phyloP scores from a whole-genome alignment of 2,329 filamentous ascomycete genomes.

The Kalaharituber pfeilii region DNA sequence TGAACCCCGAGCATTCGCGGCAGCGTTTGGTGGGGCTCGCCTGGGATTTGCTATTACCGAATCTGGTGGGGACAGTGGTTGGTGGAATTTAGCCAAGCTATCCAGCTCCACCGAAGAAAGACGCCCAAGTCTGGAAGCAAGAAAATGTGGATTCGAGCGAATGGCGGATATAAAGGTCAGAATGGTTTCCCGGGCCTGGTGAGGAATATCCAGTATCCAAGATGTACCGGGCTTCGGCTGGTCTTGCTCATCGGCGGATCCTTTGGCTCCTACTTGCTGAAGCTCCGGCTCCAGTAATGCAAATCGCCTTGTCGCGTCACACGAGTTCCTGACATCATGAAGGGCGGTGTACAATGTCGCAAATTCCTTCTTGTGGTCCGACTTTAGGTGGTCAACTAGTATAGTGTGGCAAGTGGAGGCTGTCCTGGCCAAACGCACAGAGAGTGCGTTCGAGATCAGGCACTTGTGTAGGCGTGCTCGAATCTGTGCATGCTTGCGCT shows the following conservation, averaged over 20 bases:
- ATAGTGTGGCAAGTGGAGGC: slow-evolving; percentile 58
- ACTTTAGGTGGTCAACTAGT: slow-evolving; percentile 59
- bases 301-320: slow-evolving; percentile 53
- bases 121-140: slow-evolving; percentile 63
- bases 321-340: slow-evolving; percentile 61
- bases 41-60: slow-evolving; percentile 51
- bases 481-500: slow-evolving; percentile 58
- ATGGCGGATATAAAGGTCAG: slow-evolving; percentile 65
- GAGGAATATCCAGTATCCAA: slow-evolving; percentile 56
- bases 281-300: slow-evolving; percentile 56
- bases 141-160: slow-evolving; percentile 70
- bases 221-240: slow-evolving; percentile 31
- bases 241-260: slow-evolving; percentile 18
- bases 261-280: slow-evolving; percentile 32
- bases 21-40: slow-evolving; percentile 16
- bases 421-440: slow-evolving; percentile 54
- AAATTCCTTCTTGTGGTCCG: slow-evolving; percentile 64
- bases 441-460: slow-evolving; percentile 57
- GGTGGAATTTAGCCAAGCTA: slow-evolving; percentile 59
- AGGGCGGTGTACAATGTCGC: slow-evolving; percentile 57
- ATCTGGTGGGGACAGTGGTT: slow-evolving; percentile 62
- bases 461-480: slow-evolving; percentile 56
- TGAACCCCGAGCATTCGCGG: slow-evolving; percentile 33
- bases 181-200: slow-evolving; percentile 55
- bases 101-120: slow-evolving; percentile 61